Base-by-base conservation (phyloP, 169 alveolate species). In the Cardiosporidium cionae region DNA sequence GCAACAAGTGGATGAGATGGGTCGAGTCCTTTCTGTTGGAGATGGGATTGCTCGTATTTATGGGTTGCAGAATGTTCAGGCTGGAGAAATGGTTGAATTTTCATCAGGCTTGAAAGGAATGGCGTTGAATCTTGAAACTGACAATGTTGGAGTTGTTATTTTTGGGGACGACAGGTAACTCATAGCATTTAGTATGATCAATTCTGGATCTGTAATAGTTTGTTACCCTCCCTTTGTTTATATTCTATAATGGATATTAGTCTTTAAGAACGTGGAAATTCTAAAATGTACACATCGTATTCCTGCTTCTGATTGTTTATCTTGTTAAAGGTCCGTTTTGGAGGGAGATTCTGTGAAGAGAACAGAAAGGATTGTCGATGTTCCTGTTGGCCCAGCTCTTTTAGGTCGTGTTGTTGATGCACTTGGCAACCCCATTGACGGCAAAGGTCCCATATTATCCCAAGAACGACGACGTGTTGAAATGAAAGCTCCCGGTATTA, bases 391-490 rank as follows among this genome's bases (percentile, higher is more conserved):
- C 22, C 93, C 89, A 66, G 98, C 89, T 52, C 84, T 96, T 82
- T 86, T 95, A 54, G 99, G 99, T 52, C 92, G 99, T 74, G 99
- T 96, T 28, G 92, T 97, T 36, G 98, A 97, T 79, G 98, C 98
- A 16, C 92, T 95, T 37, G 99, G 99, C 1, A 91, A 94, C 76
- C 97, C 98, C 66, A 95, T 97, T 70, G 99, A 97, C 70, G 99
- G 98, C 23, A 81, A 81, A 69, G 95, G 97, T 3, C 95, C 97
- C 22, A 79, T 96, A 53, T 83, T 79, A 54, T 75, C 97, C 4
- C 90, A 78, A 77, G 85, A 83, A 54, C 89, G 96, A 65, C 89
- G 95, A 72, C 89, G 97, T 58, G 95, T 96, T 52, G 99, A 97
- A 86, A 87, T 95, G 35, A 96, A 95, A 81, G 99, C 98, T 52